Conservation (phyloP, 257 asterid genomes). For the Capsicum rhomboideum region DNA sequence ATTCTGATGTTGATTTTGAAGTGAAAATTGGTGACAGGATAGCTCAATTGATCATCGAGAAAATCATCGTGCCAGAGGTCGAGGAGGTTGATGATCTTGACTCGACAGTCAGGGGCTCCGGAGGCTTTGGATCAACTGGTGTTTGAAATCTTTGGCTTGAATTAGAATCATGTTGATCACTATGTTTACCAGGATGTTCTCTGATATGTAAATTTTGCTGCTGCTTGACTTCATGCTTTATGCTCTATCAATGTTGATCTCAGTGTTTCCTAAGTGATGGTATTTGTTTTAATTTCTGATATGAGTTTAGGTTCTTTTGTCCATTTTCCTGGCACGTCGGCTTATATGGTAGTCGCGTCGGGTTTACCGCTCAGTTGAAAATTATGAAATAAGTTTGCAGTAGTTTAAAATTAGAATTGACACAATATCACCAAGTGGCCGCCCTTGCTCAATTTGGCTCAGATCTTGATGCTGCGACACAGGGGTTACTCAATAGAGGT, state of each 20-base stretch:
- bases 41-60: conserved; percentile 36
- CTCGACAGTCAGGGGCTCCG: conserved; percentile 27
- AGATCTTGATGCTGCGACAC: too few species aligned
- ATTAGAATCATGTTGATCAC: not conserved
- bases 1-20: conserved; percentile 32
- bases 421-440: too few species aligned
- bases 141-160: conserved; percentile 4
- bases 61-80: conserved; percentile 21
- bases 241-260: not conserved
- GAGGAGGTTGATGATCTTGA: conserved; percentile 35
- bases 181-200: not conserved
- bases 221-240: not conserved
- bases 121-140: conserved; percentile 41
- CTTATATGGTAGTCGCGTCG: too few species aligned
- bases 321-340: too few species aligned
- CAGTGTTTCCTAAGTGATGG: not conserved
- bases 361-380: too few species aligned
- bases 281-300: not conserved
- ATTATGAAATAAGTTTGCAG: too few species aligned
- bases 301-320: not conserved
- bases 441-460: too few species aligned
- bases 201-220: not conserved
- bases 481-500: too few species aligned
- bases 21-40: conserved; percentile 33
- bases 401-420: too few species aligned